Evolutionary conservation across 2,329 filamentous ascomycete genomes (phyloP).

Genomic region (Huntiella moniliformis): DNA sequence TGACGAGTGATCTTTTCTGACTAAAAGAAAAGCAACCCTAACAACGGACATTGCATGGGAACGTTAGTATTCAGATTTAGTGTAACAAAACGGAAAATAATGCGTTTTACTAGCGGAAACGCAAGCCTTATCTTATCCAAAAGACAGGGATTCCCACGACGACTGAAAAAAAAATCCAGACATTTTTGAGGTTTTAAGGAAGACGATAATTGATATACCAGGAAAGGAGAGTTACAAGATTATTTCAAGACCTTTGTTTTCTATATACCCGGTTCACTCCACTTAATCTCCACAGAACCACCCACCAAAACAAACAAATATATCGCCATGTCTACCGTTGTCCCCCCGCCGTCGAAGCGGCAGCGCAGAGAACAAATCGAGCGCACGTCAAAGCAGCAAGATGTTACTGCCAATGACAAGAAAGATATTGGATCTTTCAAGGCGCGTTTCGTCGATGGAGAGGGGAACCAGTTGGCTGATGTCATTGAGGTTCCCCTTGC

Average conservation of each 20-base stretch:
- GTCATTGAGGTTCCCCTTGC: constrained; percentile 57
- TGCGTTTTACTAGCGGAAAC: background rate
- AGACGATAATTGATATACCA: background rate
- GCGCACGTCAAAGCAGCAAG: constrained; percentile 54
- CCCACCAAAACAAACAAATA: background rate
- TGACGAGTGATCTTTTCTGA: too few species aligned
- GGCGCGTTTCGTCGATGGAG: constrained; percentile 72
- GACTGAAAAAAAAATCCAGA: constrained; percentile 5
- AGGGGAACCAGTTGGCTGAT: constrained; percentile 53
- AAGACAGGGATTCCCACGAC: constrained; percentile 3
- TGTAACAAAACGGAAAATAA: too few species aligned
- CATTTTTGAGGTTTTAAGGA: background rate
- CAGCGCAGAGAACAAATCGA: constrained; percentile 61
- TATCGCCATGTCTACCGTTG: constrained; percentile 51
- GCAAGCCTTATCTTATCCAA: constrained; percentile 6
- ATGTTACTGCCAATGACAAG: constrained; percentile 48
- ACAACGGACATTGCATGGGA: too few species aligned
- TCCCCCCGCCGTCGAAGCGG: constrained; percentile 74
- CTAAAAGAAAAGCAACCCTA: too few species aligned
- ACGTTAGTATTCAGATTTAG: too few species aligned
- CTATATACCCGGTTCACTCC: background rate
- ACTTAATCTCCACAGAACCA: background rate
- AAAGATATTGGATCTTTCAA: constrained; percentile 58
- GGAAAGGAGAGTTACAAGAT: too few species aligned
- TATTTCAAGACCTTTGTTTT: background rate